phyloP scores from a whole-genome alignment of 176 grass and related monocot genomes.

The Thalia dealbata region DNA sequence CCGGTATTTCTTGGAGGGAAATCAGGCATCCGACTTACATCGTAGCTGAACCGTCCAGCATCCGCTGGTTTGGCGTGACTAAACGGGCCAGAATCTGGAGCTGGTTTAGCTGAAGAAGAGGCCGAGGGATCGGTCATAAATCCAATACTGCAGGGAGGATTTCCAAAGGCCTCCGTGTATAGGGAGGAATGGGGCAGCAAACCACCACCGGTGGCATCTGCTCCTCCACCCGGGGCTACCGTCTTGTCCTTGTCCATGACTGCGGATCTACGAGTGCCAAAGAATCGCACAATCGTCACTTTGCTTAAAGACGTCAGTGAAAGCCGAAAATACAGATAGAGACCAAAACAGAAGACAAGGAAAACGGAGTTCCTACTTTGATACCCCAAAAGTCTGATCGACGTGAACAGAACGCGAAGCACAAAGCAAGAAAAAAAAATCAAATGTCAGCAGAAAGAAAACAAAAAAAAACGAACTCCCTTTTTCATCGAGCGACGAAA shows the following conservation, averaged over 20 bases:
- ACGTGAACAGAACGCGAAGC: neutral
- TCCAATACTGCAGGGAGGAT: neutral
- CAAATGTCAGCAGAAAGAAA: neutral
- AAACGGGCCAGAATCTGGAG: neutral
- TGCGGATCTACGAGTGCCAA: neutral
- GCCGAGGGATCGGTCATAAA: neutral
- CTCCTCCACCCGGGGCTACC: neutral
- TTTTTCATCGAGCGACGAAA: neutral
- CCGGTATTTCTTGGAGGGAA: conserved; percentile 26
- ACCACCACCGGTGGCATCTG: neutral
- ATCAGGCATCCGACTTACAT: conserved; percentile 45
- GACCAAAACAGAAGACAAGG: neutral
- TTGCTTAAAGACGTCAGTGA: neutral
- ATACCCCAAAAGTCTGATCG: neutral
- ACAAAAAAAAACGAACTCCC: neutral
- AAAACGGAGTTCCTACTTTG: neutral
- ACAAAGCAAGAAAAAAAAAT: neutral
- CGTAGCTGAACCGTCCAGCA: conserved; percentile 8
- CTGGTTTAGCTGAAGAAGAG: neutral
- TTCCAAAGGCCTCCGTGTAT: neutral
- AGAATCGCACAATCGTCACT: neutral
- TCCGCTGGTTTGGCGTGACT: neutral
- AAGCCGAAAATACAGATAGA: neutral
- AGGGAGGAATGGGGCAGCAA: neutral
- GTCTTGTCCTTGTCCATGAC: conserved; percentile 4